Evolutionary conservation across 1,284 basidiomycete genomes (phyloP), one percentile per base, ranked within the genome.

Genomic region (Trichosporon ovoides): DNA sequence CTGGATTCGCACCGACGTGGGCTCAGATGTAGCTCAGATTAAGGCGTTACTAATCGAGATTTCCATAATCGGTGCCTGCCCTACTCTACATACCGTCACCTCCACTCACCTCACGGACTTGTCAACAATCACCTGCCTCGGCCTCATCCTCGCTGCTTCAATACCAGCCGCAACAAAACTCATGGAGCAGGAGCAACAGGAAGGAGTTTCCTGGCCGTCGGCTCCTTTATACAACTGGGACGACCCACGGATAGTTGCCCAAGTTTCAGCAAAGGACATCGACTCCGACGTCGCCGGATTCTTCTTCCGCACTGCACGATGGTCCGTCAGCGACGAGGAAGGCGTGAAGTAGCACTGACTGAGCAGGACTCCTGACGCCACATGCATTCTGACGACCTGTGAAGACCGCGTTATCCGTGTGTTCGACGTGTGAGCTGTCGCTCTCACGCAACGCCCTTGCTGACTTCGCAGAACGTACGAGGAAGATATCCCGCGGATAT

Each of bases 331-430:
- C 28, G 35, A 11, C 24, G 3, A 7, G 18, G 19, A 3, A 10
- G 11, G 1, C 13, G 40, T 40, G 20, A 12, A 20, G 2, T 12
- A 3, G 2, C 6, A 14, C 22, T 16, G 22, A 24, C 3, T 18
- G 48, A 56, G 14, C 48, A 76, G 76, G 74, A 72, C 71, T 13
- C 46, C 66, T 0, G 76, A 78, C 54, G 74, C 69, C 1, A 66
- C 66, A 7, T 61, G 70, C 7, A 62, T 73, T 10, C 62, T 78
- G 9, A 70, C 70, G 1, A 68, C 69, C 3, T 66, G 72, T 1
- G 76, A 78, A 54, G 74, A 77, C 57, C 64, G 76, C 9, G 59
- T 56, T 2, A 20, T 73, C 7, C 63, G 72, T 10, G 59, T 77
- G 2, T 65, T 65, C 18, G 62, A 68, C 12, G 60, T 60, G 75